Evolutionary conservation across 768 basidiomycete species (phyloP).

Genomic region (Jaapia argillacea): DNA sequence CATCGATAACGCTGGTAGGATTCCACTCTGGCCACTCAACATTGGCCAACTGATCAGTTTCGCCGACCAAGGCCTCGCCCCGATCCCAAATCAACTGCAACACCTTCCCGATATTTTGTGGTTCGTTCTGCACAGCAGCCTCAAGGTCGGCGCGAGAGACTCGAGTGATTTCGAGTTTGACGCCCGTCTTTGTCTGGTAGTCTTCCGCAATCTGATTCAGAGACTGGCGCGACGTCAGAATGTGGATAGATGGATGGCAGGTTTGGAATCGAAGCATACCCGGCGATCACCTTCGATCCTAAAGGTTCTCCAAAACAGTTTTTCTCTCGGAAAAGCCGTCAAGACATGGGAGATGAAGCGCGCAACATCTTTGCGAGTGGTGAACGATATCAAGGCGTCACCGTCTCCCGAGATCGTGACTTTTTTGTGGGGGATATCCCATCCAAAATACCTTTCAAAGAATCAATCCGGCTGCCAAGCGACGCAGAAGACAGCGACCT

Average conservation of each 20-base stretch:
- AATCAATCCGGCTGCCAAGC: neutral
- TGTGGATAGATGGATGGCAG: no score
- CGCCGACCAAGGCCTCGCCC: constrained; percentile 5
- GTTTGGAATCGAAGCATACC: constrained; percentile 1
- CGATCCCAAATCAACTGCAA: constrained; percentile 6
- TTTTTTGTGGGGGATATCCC: constrained; percentile 8
- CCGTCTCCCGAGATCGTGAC: constrained; percentile 10
- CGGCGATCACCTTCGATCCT: constrained; percentile 5
- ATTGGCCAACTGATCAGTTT: neutral
- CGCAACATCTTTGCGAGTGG: constrained; percentile 11
- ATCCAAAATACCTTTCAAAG: neutral
- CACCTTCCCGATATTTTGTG: neutral
- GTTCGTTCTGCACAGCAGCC: constrained; percentile 5
- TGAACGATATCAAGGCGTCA: constrained; percentile 6
- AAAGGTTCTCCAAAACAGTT: constrained; percentile 6
- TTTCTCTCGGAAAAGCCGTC: constrained; percentile 5
- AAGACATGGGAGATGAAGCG: constrained; percentile 12
- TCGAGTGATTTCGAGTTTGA: constrained; percentile 8
- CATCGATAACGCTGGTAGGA: constrained; percentile 6
- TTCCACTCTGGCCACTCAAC: constrained; percentile 10
- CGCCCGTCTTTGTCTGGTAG: constrained; percentile 7
- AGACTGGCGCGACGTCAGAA: constrained; percentile 1
- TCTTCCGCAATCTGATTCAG: constrained; percentile 12
- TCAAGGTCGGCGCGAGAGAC: constrained; percentile 5
- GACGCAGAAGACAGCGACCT: neutral